Base-by-base conservation (phyloP, 2,329 filamentous ascomycete genomes). In the Fusarium napiforme region DNA sequence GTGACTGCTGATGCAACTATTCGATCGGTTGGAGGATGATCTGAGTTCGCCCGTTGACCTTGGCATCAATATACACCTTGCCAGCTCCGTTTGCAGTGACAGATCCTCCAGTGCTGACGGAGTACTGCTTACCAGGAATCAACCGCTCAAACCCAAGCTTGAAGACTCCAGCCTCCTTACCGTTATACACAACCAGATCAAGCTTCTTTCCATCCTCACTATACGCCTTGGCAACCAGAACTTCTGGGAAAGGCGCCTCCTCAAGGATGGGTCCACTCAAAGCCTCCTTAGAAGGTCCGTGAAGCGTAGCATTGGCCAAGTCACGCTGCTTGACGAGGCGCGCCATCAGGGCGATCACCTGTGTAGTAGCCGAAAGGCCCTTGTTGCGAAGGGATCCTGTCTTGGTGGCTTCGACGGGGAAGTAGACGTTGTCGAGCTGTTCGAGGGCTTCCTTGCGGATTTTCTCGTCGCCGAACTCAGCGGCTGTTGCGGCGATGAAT, bases 371-470 rank as follows among this genome's bases (percentile, higher is more conserved):
- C 0, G 53, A 57, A 2, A 57, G 39, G n/a, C 53, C n/a, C 39
- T 45, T 57, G n/a, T 57, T 45, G 8, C 53, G 39, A 11, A 57
- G 53, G 8, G 53, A 57, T 15, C 28, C 53, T 34, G 53, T 57
- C 30, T 36, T 57, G 21, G 39, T 57, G n/a, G 39, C 53, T 26
- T 58, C 32, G 14, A 36, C 19, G 3, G 30, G 55, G n/a, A 58
- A 58, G 18, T 28, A 58, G 18, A 46, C 14, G 12, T 34, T 58
- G 12, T 36, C 30, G 5, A 34, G 53, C n/a, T 57, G 53, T 1
- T 45, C 55, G 8, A 58, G 40, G 0, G 55, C 55, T 3, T 46
- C 30, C 9, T 36, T 23, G 30, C 55, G 40, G 23, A 46, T 12
- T 9, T 58, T 58, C 7, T 58, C 40, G 8, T 46, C 55, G 8